Evolutionary conservation across 768 basidiomycete species (phyloP).

Genomic region (Kondoa malvinella): DNA sequence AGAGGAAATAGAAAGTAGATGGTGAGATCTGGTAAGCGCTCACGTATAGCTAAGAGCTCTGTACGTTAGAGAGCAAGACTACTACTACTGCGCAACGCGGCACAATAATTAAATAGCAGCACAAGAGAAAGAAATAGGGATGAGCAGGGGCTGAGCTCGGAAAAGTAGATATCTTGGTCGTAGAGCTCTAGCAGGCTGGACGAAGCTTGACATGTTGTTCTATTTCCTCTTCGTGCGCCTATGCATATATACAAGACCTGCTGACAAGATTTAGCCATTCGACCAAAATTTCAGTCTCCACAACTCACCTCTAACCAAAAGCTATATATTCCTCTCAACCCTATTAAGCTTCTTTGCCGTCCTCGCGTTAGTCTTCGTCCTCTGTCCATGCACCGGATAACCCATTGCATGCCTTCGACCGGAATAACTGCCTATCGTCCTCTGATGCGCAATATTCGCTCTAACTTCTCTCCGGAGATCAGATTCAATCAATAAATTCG

Average conservation of each 20-base stretch:
- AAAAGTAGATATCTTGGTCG: too few species aligned
- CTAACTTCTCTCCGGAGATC: slow-evolving; percentile 64
- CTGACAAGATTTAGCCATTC: neutral
- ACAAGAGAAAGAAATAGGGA: too few species aligned
- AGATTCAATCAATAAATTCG: slow-evolving; percentile 64
- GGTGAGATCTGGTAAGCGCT: too few species aligned
- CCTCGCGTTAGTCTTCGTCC: slow-evolving; percentile 72
- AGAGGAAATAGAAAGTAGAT: too few species aligned
- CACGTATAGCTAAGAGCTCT: too few species aligned
- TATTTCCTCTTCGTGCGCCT: neutral
- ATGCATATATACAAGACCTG: neutral
- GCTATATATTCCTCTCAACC: slow-evolving; percentile 42
- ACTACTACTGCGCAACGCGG: too few species aligned
- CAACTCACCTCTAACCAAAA: neutral
- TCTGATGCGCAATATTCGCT: slow-evolving; percentile 81
- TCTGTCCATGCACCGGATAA: slow-evolving; percentile 84
- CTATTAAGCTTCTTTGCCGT: slow-evolving; percentile 83
- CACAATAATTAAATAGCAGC: too few species aligned
- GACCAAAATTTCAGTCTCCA: too few species aligned
- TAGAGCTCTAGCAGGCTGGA: too few species aligned
- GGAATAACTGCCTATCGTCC: slow-evolving; percentile 84
- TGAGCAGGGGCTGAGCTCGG: too few species aligned
- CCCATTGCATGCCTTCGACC: slow-evolving; percentile 86
- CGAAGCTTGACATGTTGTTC: neutral
- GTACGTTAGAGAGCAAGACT: too few species aligned